Percentiles rank a stretch among this genome's conserved stretches.
phyloP scores from a whole-genome alignment of 2,329 filamentous ascomycete species.

The Berkeleyomyces rouxiae region DNA sequence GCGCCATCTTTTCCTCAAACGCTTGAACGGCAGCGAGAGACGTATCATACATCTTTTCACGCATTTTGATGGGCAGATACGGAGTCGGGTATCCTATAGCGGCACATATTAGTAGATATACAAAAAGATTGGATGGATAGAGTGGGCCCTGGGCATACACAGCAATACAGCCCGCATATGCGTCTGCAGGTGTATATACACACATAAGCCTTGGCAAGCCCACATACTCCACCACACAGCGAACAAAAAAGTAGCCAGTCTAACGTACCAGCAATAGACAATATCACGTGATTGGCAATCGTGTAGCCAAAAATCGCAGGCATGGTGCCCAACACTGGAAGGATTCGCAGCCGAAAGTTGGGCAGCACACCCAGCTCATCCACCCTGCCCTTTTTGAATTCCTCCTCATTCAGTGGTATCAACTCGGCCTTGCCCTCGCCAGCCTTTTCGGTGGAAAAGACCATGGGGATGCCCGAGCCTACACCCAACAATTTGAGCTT shows the following conservation, averaged over 20 bases:
- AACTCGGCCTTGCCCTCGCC: constrained; percentile 83
- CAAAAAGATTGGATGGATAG: not conserved
- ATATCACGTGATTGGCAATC: constrained; percentile 81
- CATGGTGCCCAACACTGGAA: constrained; percentile 93
- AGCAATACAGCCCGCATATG: not conserved
- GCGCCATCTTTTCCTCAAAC: constrained; percentile 59
- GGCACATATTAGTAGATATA: constrained; percentile 1
- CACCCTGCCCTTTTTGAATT: constrained; percentile 72
- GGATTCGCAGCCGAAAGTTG: constrained; percentile 85
- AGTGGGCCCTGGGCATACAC: not conserved
- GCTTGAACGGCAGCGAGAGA: constrained; percentile 62
- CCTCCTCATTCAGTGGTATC: constrained; percentile 71
- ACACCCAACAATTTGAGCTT: constrained; percentile 64
- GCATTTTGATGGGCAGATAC: constrained; percentile 61
- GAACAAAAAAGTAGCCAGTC: not conserved
- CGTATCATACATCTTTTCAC: constrained; percentile 84
- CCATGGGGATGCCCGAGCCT: constrained; percentile 70
- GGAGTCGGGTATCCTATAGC: constrained; percentile 63
- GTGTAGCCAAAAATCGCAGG: constrained; percentile 89
- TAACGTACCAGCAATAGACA: constrained; percentile 42
- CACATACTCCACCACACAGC: not conserved
- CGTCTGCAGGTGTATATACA: not conserved
- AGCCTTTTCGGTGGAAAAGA: constrained; percentile 82
- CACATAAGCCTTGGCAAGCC: not conserved
- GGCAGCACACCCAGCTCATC: constrained; percentile 76